Evolutionary conservation across 352 stramenopile species (phyloP).

Genomic region (Phytophthora pinifolia): DNA sequence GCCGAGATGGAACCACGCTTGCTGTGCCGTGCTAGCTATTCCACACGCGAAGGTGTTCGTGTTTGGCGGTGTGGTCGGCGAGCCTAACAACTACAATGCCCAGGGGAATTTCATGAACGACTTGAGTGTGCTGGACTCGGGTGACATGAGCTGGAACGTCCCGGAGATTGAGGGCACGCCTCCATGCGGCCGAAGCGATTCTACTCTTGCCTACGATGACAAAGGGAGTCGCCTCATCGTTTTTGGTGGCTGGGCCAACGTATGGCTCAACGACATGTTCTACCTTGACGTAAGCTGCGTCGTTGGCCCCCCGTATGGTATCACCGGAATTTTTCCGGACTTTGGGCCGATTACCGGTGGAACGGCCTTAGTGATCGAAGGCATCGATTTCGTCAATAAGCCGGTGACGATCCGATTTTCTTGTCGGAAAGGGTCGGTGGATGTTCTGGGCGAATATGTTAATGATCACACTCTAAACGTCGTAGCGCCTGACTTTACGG

Average conservation of each 20-base stretch:
- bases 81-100: conserved; percentile 87
- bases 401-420: conserved; percentile 89
- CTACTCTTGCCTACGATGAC: conserved; percentile 93
- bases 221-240: conserved; percentile 91
- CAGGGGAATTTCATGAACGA: conserved; percentile 88
- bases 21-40: conserved; percentile 93
- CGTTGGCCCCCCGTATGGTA: conserved; percentile 95
- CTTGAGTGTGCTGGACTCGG: conserved; percentile 92
- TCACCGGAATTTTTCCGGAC: conserved; percentile 87
- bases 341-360: conserved; percentile 93
- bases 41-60: conserved; percentile 96
- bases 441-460: conserved; percentile 88
- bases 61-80: conserved; percentile 94
- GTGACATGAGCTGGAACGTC: conserved; percentile 87
- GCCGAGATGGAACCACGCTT: conserved; percentile 95
- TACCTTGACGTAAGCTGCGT: conserved; percentile 93
- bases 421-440: conserved; percentile 89
- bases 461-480: conserved; percentile 90
- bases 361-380: conserved; percentile 84
- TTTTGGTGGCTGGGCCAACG: conserved; percentile 96
- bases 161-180: conserved; percentile 79
- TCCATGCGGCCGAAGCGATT: conserved; percentile 90
- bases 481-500: conserved; percentile 90
- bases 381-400: conserved; percentile 92
- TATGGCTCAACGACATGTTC: conserved; percentile 93